Conservation (phyloP, 2,329 filamentous ascomycete genomes). For the Nannizziopsis arthrosporioides region DNA sequence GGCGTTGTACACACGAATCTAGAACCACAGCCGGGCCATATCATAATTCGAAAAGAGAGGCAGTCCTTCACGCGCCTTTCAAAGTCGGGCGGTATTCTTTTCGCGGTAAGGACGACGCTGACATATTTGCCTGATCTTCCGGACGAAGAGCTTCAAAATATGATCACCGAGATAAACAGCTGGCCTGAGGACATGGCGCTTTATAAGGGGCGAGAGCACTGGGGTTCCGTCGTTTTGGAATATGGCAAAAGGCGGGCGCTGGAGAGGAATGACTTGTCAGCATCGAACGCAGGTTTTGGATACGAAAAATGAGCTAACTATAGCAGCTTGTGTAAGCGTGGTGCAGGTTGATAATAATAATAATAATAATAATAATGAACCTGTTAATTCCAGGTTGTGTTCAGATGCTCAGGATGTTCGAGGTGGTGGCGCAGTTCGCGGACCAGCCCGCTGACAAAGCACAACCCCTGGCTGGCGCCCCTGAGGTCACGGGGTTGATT, state of each 20-base stretch:
- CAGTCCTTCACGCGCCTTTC: slow-evolving; percentile 41
- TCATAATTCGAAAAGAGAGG: slow-evolving; percentile 39
- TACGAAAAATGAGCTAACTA: too few relatives aligned
- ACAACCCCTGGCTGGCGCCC: too few relatives aligned
- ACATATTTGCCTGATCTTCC: slow-evolving; percentile 32
- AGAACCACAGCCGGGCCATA: slow-evolving; percentile 28
- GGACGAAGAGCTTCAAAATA: slow-evolving; percentile 31
- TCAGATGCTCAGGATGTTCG: too few relatives aligned
- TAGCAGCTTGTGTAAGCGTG: too few relatives aligned
- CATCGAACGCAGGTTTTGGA: too few relatives aligned
- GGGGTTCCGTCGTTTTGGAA: slow-evolving; percentile 32
- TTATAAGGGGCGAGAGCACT: slow-evolving; percentile 37
- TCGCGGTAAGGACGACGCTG: slow-evolving; percentile 41
- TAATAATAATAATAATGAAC: too few relatives aligned
- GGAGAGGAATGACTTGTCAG: neutral
- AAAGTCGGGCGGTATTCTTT: slow-evolving; percentile 36
- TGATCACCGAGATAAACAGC: slow-evolving; percentile 35
- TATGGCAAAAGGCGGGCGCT: slow-evolving; percentile 23
- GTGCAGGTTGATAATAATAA: too few relatives aligned
- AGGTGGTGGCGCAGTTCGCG: too few relatives aligned
- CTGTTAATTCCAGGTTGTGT: too few relatives aligned
- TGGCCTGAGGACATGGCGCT: slow-evolving; percentile 36
- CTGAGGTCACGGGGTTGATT: too few relatives aligned
- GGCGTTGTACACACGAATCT: slow-evolving; percentile 30
- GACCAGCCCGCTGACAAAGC: too few relatives aligned